Evolutionary conservation across 176 grass and related monocot species (phyloP), one percentile per base, ranked within the genome.

Genomic region (maize (Zea mays)): DNA sequence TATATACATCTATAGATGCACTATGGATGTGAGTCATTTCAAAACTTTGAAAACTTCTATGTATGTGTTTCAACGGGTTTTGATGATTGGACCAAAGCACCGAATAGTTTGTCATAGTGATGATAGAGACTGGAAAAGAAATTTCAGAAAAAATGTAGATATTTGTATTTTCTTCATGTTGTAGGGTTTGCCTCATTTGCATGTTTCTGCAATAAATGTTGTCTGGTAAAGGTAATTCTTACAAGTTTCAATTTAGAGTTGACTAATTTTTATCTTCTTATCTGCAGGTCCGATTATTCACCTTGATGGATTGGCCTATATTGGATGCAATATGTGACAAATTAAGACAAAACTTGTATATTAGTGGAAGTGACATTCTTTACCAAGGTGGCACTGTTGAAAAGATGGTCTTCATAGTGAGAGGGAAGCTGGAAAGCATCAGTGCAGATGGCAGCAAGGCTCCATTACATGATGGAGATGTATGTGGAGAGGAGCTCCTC

Each of bases 401-500:
- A 49, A 98, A 94, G 72, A 98, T 94, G 95, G 80, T 98, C 34
- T 98, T 98, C 71, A 90, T 98, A 68, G 91, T 98, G 66, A 84
- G 95, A 74, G 95, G 95, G 47, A 94, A 86, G 73, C 67, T 98
- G 72, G 95, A 98, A 88, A 98, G 92, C 70, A 80, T 92, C 70
- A 93, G 89, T 33, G 85, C 80, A 7, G 95, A 98, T 80, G 89
- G 89, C 64, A 91, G 82, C 82, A 88, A 86, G 58, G 82, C 89
- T 62, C 83, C 77, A 0, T 86, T 98, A 49, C 85, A 91, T 19
- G 91, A 94, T 51, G 95, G 95, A 86, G 91, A 94, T 78, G 89
- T 98, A 60, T 98, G 95, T 82, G 95, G 89, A 67, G 95, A 98
- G 85, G 95, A 98, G 67, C 91, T 98, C 73, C 89, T 98, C 54